Percentiles rank a stretch among this genome's conserved stretches.
These are phyloP conservation scores for Paramecium bursaria DNA, from an alignment of 73 alveolate genomes.

Conservation along the genomic window DNA sequence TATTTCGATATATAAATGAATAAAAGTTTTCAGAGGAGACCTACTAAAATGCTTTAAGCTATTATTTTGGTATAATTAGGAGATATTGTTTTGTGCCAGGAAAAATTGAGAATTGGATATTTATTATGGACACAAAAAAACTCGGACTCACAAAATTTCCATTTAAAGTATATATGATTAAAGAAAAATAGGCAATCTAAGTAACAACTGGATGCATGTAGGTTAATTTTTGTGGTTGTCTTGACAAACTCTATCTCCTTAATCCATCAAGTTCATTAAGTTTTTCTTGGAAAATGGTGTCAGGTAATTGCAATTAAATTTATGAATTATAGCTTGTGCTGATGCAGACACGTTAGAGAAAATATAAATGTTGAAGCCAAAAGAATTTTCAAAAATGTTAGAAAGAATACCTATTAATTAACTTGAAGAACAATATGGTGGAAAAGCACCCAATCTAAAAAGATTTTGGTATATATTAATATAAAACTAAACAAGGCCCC, in stretches of 20 bases:
- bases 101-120: conserved; percentile 65
- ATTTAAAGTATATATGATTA: neutral
- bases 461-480: conserved; percentile 49
- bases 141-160: conserved; percentile 63
- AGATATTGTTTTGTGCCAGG: conserved; percentile 60
- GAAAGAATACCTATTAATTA: conserved; percentile 63
- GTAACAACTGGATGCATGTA: conserved; percentile 52
- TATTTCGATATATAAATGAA: neutral
- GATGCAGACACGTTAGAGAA: conserved; percentile 69
- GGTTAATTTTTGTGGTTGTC: conserved; percentile 67
- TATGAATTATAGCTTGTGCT: conserved; percentile 21
- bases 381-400: conserved; percentile 9
- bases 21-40: conserved; percentile 34
- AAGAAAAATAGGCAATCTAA: conserved; percentile 34
- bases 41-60: conserved; percentile 57
- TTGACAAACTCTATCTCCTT: conserved; percentile 60
- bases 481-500: conserved; percentile 32
- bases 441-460: conserved; percentile 59
- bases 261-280: conserved; percentile 59
- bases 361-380: conserved; percentile 62
- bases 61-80: conserved; percentile 44
- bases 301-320: conserved; percentile 9
- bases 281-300: conserved; percentile 69
- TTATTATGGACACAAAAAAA: conserved; percentile 66
- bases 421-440: conserved; percentile 68